phyloP scores from a whole-genome alignment of 2,329 filamentous ascomycete genomes.

The Setomelanomma holmii region DNA sequence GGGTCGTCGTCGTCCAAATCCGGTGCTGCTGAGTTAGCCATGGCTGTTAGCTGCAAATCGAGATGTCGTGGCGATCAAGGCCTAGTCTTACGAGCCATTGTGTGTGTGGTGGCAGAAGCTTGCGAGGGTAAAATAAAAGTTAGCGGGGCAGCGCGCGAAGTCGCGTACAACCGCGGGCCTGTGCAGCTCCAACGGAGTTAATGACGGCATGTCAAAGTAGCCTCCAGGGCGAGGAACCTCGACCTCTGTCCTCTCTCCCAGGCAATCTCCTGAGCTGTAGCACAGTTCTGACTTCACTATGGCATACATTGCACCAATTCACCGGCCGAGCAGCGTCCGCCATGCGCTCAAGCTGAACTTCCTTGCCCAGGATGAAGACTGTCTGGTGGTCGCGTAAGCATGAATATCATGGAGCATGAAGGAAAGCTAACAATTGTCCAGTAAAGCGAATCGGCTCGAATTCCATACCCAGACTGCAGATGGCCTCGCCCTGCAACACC shows the following conservation, averaged over 20 bases:
- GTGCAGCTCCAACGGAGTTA: conserved; percentile 30
- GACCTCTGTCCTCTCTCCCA: background rate
- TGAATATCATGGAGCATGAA: background rate
- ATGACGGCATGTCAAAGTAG: conserved; percentile 24
- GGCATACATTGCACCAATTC: conserved; percentile 95
- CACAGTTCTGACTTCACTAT: conserved; percentile 57
- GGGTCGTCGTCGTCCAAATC: conserved; percentile 55
- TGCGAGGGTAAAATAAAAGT: conserved; percentile 21
- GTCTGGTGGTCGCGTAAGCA: conserved; percentile 84
- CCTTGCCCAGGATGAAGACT: conserved; percentile 75
- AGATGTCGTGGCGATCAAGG: too few relatives aligned
- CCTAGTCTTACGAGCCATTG: conserved; percentile 37
- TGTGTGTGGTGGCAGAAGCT: conserved; percentile 9
- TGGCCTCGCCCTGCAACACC: conserved; percentile 66
- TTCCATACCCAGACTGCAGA: conserved; percentile 76
- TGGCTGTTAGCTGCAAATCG: conserved; percentile 9
- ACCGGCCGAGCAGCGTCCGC: conserved; percentile 87
- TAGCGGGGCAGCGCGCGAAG: conserved; percentile 21
- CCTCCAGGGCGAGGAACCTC: background rate
- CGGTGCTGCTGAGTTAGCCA: conserved; percentile 19
- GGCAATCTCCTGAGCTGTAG: conserved; percentile 16
- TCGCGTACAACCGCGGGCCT: conserved; percentile 23
- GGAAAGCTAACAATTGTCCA: conserved; percentile 24
- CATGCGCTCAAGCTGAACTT: conserved; percentile 85
- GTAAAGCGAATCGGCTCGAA: conserved; percentile 85